Conservation (phyloP, 306 rosid species). For the Acmispon strigosus region DNA sequence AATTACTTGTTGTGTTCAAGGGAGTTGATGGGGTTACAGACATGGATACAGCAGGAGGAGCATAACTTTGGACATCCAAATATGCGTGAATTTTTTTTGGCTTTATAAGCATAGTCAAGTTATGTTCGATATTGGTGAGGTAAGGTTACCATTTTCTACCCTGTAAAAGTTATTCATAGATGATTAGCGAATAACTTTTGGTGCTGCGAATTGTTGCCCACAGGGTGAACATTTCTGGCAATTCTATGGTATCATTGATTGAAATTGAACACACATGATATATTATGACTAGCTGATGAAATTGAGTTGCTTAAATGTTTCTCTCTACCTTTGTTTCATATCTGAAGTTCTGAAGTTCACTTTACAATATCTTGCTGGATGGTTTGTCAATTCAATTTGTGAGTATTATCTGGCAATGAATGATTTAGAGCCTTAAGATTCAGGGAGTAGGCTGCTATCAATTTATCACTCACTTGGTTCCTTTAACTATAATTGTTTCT, state of each 20-base stretch:
- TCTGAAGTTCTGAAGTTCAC: not conserved
- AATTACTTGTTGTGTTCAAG: slow-evolving; percentile 67
- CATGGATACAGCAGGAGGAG: slow-evolving; percentile 87
- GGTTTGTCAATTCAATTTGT: too few relatives aligned
- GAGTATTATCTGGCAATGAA: too few relatives aligned
- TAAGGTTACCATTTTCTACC: slow-evolving; percentile 20
- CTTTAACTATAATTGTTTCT: too few relatives aligned
- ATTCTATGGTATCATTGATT: slow-evolving; percentile 8
- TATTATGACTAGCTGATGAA: not conserved
- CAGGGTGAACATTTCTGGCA: not conserved
- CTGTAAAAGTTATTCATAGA: slow-evolving; percentile 21
- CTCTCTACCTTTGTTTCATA: not conserved
- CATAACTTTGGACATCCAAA: slow-evolving; percentile 30
- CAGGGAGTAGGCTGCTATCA: too few relatives aligned
- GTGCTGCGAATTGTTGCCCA: slow-evolving; percentile 10
- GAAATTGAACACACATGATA: not conserved
- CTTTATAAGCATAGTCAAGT: slow-evolving; percentile 1
- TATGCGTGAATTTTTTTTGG: slow-evolving; percentile 8
- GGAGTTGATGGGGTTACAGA: slow-evolving; percentile 81
- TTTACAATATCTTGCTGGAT: not conserved
- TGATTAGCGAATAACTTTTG: not conserved
- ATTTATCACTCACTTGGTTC: too few relatives aligned
- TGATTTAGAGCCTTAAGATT: too few relatives aligned
- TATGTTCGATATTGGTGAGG: not conserved
- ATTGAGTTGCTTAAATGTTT: not conserved